These are phyloP conservation scores for Sinapis alba DNA, from an alignment of 441 rosid genomes.

Conservation along the genomic window DNA sequence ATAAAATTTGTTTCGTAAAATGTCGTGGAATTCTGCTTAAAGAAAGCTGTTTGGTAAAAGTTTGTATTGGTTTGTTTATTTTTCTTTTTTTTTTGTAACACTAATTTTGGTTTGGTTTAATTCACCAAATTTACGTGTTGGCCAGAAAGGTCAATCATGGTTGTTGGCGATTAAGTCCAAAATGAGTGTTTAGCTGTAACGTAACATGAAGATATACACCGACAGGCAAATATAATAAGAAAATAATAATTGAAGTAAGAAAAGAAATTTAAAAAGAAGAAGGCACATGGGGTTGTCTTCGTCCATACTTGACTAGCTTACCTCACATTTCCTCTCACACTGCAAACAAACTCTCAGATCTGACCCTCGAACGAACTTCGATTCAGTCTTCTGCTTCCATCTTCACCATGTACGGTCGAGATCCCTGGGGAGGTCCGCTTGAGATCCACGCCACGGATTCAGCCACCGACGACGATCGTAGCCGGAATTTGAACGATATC, in stretches of 20 bases:
- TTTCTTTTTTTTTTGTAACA: no score
- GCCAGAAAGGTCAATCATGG: slow-evolving; percentile 32
- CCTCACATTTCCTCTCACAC: slow-evolving; percentile 26
- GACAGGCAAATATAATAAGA: slow-evolving; percentile 8
- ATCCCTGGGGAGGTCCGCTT: slow-evolving; percentile 98
- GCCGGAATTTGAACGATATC: slow-evolving; percentile 78
- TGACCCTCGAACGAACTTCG: not conserved
- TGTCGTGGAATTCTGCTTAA: no score
- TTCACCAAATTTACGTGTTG: not conserved
- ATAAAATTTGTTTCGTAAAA: no score
- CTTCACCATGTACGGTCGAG: slow-evolving; percentile 83
- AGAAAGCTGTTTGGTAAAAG: not conserved
- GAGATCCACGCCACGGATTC: slow-evolving; percentile 95
- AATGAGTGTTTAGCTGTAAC: slow-evolving; percentile 30
- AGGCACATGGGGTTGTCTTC: slow-evolving; percentile 1
- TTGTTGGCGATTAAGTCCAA: slow-evolving; percentile 22
- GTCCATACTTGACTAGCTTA: slow-evolving; percentile 8
- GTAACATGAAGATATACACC: slow-evolving; percentile 30
- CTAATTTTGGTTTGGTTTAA: not conserved
- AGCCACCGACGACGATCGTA: slow-evolving; percentile 96
- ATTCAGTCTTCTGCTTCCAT: not conserved
- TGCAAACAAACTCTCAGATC: slow-evolving; percentile 23
- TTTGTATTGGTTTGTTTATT: not conserved
- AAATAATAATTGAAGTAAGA: slow-evolving; percentile 28
- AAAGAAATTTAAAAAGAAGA: not conserved